These are phyloP conservation scores for Gloeopeniophorella convolvens DNA, from an alignment of 768 basidiomycete species.

Conservation along the genomic window DNA sequence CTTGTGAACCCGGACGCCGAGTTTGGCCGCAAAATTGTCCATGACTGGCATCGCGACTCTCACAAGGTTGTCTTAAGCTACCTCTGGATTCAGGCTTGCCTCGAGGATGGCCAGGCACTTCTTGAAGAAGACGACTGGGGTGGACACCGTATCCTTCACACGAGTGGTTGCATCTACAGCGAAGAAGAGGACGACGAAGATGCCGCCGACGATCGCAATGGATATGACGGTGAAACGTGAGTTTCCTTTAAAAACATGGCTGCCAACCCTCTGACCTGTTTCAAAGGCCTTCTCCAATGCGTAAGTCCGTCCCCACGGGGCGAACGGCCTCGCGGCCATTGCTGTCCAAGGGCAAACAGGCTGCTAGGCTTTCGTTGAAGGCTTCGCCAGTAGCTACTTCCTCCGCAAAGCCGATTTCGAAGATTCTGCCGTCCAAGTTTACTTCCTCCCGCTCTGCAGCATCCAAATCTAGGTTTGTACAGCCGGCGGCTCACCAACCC, in stretches of 20 bases:
- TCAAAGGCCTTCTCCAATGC: neutral
- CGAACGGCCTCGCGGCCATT: too few species aligned
- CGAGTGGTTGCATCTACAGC: constrained; percentile 22
- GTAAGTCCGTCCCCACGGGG: neutral
- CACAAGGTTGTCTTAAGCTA: constrained; percentile 45
- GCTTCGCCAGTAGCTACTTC: too few species aligned
- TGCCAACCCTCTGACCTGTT: neutral
- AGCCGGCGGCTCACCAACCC: too few species aligned
- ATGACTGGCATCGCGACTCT: constrained; percentile 48
- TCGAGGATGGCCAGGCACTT: constrained; percentile 38
- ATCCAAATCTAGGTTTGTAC: too few species aligned
- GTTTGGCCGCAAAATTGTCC: constrained; percentile 51
- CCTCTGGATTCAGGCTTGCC: constrained; percentile 45
- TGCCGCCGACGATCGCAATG: neutral
- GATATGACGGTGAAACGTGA: neutral
- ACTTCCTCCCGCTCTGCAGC: too few species aligned
- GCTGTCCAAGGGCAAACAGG: too few species aligned
- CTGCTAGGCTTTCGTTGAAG: too few species aligned
- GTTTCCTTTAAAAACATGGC: neutral
- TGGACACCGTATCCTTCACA: constrained; percentile 21
- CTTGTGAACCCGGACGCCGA: constrained; percentile 48
- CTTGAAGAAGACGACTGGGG: constrained; percentile 49
- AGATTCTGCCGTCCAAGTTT: neutral
- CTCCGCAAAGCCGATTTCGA: too few species aligned
- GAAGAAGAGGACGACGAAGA: constrained; percentile 5